Base-by-base conservation (phyloP, 2,329 filamentous ascomycete genomes). In the Neofusicoccum parvum region DNA sequence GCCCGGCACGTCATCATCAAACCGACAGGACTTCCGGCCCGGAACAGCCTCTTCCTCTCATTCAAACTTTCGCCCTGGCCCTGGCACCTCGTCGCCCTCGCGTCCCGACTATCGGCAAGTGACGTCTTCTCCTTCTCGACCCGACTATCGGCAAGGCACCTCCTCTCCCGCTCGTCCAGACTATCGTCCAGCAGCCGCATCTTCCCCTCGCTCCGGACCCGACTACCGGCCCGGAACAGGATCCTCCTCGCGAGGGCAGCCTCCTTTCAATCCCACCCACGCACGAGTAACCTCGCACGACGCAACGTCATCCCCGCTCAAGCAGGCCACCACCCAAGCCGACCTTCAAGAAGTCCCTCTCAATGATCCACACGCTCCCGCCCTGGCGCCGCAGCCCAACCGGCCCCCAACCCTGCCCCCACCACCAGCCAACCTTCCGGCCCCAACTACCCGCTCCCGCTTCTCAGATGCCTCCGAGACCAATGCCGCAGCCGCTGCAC, bases 341-440 rank as follows among this genome's bases (percentile, higher is more conserved):
- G 37, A 46, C 23, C 41, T 64, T 6, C 20, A 20, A 5, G 62
- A 64, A n/a, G 49, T 64, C 12, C n/a, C 49, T 12, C 49, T 64
- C 39, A 32, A 17, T 6, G 15, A 23, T 7, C 39, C 32, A 5
- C 39, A 3, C 7, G 27, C 11, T 11, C 12, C 2, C 3, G 23
- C 39, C 27, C 15, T 10, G 6, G 12, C n/a, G 10, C 43, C 23
- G 1, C 43, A 23, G 1, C 17, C 37, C 3, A 20, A 45, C 54
- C 54, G 54, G 1, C 39, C 49, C 3, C 62, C 62, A 10, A 51
- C 49, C 7, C 37, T 45, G 9, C 50, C 62, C 11, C 62, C 37
- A 11, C 48, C 62, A 1, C 39, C 41, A 0, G 15, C 62, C 27
- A 34, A 32, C 37, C 6, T 27, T 2, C 49, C 62, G 5, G 23